These are phyloP conservation scores for Lactuca sativa DNA, from an alignment of 129 eudicot genomes.

Conservation along the genomic window DNA sequence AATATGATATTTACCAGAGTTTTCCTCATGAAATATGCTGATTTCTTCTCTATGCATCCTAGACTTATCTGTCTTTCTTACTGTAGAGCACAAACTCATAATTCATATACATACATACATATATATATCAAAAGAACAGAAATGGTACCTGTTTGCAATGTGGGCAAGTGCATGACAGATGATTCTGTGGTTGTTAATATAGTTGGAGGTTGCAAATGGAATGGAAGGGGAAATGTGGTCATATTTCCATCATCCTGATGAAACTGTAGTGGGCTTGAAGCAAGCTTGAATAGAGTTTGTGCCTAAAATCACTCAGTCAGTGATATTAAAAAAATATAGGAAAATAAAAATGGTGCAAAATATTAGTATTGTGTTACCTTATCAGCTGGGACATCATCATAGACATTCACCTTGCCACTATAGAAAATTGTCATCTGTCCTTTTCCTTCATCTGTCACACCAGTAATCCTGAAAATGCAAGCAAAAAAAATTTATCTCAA, in stretches of 20 bases:
- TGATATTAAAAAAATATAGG: slow-evolving; percentile 18
- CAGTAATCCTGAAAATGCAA: slow-evolving; percentile 43
- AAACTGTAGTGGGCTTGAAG: slow-evolving; percentile 63
- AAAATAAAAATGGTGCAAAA: background rate
- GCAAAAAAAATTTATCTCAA: slow-evolving; percentile 24
- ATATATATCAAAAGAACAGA: no score
- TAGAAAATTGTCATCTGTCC: slow-evolving; percentile 86
- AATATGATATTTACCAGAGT: no score
- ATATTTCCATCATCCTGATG: slow-evolving; percentile 42
- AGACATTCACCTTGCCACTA: slow-evolving; percentile 83
- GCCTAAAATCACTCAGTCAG: slow-evolving; percentile 44
- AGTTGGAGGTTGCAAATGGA: slow-evolving; percentile 45
- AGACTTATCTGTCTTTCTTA: no score
- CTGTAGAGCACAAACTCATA: no score
- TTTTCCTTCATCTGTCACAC: slow-evolving; percentile 37
- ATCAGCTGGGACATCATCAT: slow-evolving; percentile 69
- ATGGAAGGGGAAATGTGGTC: slow-evolving; percentile 33
- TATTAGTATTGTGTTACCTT: slow-evolving; percentile 44
- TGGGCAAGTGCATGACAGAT: slow-evolving; percentile 34
- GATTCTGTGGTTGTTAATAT: slow-evolving; percentile 34
- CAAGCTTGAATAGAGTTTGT: slow-evolving; percentile 59
- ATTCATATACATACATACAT: no score
- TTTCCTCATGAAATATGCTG: no score
- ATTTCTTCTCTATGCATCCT: no score
- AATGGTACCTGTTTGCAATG: slow-evolving; percentile 51